Evolutionary conservation across 1,139 yeast genomes (phyloP), one percentile per base, ranked within the genome.

Genomic region (Yamadazyma blattariae): DNA sequence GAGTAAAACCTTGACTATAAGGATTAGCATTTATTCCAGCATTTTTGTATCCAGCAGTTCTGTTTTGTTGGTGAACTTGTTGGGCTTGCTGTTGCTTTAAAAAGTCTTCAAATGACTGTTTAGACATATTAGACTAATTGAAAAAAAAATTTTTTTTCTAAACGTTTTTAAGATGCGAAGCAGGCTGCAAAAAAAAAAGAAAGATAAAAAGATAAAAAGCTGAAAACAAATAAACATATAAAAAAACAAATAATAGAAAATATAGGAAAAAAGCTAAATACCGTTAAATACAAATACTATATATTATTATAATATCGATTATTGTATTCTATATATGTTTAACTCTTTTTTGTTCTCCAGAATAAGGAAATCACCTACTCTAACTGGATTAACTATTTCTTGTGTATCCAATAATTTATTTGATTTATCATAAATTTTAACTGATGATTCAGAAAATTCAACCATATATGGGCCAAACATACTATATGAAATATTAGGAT

Each of bases 51-150:
- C 58, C 61, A 33, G 39, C 55, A 9, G 59, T 56, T 32, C 50
- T 50, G 20, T 52, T 52, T 32, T 51, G 55, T 15, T 39, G 49
- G 33, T 50, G 58, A 17, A 51, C 41, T 32, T 44, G 56, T 33
- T 47, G 37, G 11, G 33, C 28, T 21, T 47, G 52, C 42, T 57
- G 61, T 41, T 50, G 52, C 44, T 53, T 57, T 29, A 57, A 34
- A 35, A 57, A 57, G 35, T 57, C 62, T 27, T 57, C 59, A 39
- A 57, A 57, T 14, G 60, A 54, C 44, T 41, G 53, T 44, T 46
- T 45, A 26, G 59, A 55, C 59, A 55, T 29, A 9, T 21, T 28
- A 13, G 11, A 11, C 6, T 33, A 27, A 23, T 28, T 20, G 22
- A 23, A 28, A 33, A 20, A 21, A 28, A 11, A n/a, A 11, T 12